Conservation (phyloP, 2,329 filamentous ascomycete species). For the Fragosphaeria purpurea region DNA sequence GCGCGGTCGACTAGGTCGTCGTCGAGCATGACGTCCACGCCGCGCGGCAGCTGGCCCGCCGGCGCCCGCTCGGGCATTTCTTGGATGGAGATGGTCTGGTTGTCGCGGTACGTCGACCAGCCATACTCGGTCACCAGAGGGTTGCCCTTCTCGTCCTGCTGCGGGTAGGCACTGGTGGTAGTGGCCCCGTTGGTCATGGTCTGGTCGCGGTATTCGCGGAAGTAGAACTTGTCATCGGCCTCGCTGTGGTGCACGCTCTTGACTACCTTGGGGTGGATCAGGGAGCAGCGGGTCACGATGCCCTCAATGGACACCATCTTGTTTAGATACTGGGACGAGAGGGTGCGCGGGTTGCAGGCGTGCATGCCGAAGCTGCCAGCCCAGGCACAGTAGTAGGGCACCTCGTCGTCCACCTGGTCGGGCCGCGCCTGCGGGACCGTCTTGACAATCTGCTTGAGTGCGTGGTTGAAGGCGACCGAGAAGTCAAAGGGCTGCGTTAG, state of each 20-base stretch:
- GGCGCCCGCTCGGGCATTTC: conserved; percentile 98
- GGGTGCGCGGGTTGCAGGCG: conserved; percentile 85
- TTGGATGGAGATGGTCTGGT: conserved; percentile 96
- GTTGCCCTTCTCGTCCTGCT: conserved; percentile 87
- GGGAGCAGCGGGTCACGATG: conserved; percentile 90
- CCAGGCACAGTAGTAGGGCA: conserved; percentile 93
- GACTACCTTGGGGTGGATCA: conserved; percentile 94
- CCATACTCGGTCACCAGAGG: conserved; percentile 91
- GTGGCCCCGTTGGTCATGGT: conserved; percentile 91
- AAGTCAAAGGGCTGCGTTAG: conserved; percentile 84
- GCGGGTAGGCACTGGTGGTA: conserved; percentile 86
- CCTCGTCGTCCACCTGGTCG: conserved; percentile 67
- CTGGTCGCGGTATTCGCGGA: conserved; percentile 86
- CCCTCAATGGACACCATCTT: conserved; percentile 96
- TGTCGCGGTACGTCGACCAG: conserved; percentile 89
- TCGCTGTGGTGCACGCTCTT: conserved; percentile 98
- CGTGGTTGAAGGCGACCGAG: conserved; percentile 76
- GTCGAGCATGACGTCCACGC: conserved; percentile 92
- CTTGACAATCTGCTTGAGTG: conserved; percentile 78
- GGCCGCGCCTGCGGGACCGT: conserved; percentile 66
- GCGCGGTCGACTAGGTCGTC: conserved; percentile 92
- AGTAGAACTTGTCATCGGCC: conserved; percentile 73
- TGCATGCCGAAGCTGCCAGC: conserved; percentile 92
- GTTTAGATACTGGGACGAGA: conserved; percentile 84
- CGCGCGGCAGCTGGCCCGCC: conserved; percentile 86